Base-by-base conservation (phyloP, 495 filamentous ascomycete genomes). In the Podospora didyma region DNA sequence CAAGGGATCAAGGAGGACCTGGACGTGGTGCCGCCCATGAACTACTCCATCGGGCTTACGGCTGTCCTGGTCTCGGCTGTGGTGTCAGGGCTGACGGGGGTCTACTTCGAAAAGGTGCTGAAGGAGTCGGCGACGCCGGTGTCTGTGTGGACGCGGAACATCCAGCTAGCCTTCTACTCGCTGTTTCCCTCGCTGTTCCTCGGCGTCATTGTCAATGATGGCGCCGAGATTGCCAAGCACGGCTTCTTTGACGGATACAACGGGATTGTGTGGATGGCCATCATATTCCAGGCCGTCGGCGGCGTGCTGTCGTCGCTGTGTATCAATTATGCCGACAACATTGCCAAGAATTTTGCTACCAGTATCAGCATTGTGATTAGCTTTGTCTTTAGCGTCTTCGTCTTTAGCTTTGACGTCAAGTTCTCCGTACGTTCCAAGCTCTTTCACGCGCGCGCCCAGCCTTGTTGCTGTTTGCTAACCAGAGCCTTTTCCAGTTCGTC, bases 221-320 rank as follows among this genome's bases (percentile, higher is more conserved):
- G 94, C 11, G 82, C 84, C 53, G 83, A 87, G 52, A 92, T 98
- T 54, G 81, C 87, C 20, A 82, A 84, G 66, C 82, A 88, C 62
- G 92, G 94, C 5, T 90, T 97, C 69, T 97, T 97, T 64, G 87
- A 87, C 19, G 94, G 94, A 7, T 98, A 97, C 74, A 96, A 93
- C 70, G 82, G 80, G 74, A 79, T 92, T 24, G 94, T 97, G 3
- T 97, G 92, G 93, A 80, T 85, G 2, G 86, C 90, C 14, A 87
- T 98, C 54, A 58, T 81, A 2, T 79, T 92, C 48, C 94, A 98
- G 66, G 89, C 93, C 0, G 64, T 86, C 11, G 92, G 92, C 41
- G 94, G 94, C 7, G 79, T 97, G 12, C 64, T 93, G 5, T 83
- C 92, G 10, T 89, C 90, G 1, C 81, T 96, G 50, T 91, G 87